Percentiles rank a stretch among this genome's conserved stretches.
These are phyloP conservation scores for Macrophomina pseudophaseolina DNA, from an alignment of 2,329 filamentous ascomycete genomes.

Conservation along the genomic window DNA sequence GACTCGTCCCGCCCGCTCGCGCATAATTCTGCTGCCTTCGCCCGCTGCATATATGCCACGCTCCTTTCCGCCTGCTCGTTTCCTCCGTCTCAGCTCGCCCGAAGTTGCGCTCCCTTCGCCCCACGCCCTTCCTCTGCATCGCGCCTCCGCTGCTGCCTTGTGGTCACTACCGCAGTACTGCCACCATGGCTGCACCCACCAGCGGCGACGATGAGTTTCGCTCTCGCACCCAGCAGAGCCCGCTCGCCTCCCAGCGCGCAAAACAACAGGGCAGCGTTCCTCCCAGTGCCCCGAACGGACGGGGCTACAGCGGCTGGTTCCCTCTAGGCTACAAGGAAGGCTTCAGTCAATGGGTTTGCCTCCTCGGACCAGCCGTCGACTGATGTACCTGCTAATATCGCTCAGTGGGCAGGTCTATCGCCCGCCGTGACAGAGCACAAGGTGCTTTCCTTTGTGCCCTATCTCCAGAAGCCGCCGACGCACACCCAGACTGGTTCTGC, in stretches of 20 bases:
- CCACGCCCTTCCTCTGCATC: neutral
- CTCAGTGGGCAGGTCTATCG: constrained; percentile 82
- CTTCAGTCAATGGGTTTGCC: constrained; percentile 83
- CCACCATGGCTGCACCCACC: constrained; percentile 23
- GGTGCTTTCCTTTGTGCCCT: constrained; percentile 84
- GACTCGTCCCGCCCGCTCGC: neutral
- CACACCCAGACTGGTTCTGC: constrained; percentile 68
- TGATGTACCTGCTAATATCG: neutral
- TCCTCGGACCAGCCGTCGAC: neutral
- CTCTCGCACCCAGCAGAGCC: constrained; percentile 48
- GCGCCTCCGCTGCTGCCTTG: neutral
- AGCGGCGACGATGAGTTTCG: constrained; percentile 21
- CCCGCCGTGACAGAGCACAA: constrained; percentile 84
- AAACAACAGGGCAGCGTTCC: constrained; percentile 42
- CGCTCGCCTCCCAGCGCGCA: constrained; percentile 55
- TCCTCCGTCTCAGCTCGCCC: neutral
- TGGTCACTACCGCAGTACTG: constrained; percentile 3
- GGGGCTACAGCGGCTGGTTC: constrained; percentile 62
- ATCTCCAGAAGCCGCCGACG: constrained; percentile 73
- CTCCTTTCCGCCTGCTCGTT: no score
- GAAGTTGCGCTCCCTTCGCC: neutral
- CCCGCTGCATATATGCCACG: neutral
- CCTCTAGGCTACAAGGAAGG: constrained; percentile 91
- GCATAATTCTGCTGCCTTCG: neutral
- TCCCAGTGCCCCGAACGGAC: constrained; percentile 36